Percentiles rank a stretch among this genome's conserved stretches.
Conservation (phyloP, 2,329 filamentous ascomycete genomes). For the Cadophora gregata region DNA sequence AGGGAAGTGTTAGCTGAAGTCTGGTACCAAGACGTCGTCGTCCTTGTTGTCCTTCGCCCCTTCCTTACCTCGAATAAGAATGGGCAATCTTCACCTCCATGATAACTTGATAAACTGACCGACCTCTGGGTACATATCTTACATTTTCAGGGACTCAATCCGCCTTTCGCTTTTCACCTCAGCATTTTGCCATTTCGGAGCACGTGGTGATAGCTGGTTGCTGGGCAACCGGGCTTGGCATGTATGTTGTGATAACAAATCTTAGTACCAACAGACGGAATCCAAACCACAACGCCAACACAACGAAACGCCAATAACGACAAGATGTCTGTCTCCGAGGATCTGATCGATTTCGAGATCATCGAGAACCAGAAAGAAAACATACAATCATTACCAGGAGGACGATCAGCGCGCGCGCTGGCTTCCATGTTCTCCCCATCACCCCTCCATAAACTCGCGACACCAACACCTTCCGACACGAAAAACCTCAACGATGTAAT, state of each 20-base stretch:
- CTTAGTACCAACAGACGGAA: neutral
- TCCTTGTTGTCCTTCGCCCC: too few species aligned
- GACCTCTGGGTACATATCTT: too few species aligned
- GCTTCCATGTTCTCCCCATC: constrained; percentile 79
- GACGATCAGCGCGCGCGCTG: constrained; percentile 86
- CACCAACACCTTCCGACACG: constrained; percentile 74
- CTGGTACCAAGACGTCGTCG: too few species aligned
- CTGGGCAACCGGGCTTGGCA: neutral
- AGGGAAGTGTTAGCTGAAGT: too few species aligned
- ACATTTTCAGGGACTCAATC: too few species aligned
- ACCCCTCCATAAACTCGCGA: constrained; percentile 60
- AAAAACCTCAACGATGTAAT: constrained; percentile 79
- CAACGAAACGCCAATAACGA: constrained; percentile 19
- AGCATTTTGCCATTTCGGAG: neutral
- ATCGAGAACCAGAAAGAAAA: constrained; percentile 99
- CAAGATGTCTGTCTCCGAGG: constrained; percentile 55
- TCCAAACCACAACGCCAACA: constrained; percentile 28
- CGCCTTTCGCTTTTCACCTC: neutral
- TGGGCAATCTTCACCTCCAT: too few species aligned
- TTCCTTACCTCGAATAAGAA: too few species aligned
- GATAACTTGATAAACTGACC: too few species aligned
- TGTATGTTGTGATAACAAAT: constrained; percentile 9
- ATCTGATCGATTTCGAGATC: constrained; percentile 80
- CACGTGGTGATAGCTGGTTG: constrained; percentile 1
- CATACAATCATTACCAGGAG: constrained; percentile 90